Evolutionary conservation across 2,329 filamentous ascomycete species (phyloP), one percentile per base, ranked within the genome.

Genomic region (Trichophyton rubrum): DNA sequence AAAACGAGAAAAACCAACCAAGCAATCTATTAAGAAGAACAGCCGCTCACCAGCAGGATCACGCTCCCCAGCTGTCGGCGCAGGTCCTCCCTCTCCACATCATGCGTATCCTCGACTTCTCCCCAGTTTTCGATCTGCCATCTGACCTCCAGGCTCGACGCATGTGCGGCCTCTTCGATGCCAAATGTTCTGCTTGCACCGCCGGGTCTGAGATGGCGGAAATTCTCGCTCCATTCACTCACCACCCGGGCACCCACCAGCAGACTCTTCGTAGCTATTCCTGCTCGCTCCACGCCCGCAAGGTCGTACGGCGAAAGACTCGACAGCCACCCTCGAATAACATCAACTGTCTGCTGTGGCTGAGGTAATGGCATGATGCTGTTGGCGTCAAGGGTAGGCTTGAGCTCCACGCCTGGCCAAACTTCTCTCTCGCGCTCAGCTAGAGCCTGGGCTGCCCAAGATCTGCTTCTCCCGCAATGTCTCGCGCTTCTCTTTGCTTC

Each of bases 81-180:
- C 65, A 97, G 67, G 73, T 99, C 93, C 74, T 95, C 92, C 73
- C 86, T 88, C 68, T 95, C 88, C 0, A 99, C 93, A 78, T 99
- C 93, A 75, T 99, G 93, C 30, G 91, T 96, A 74, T 99, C 91
- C 73, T 99, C 93, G 0, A 99, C 93, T 78, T 96, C 91, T 7
- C 93, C 93, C 92, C 93, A 97, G 74, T 88, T 85, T 30, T 82
- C 78, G 0, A 86, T 95, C 80, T 99, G 93, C 86, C 90, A 96
- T 64, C 84, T 80, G 15, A 96, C 89, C 77, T 99, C 93, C 47
- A 95, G 72, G 67, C 83, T 96, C 4, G 87, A 85, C 13, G 87
- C 86, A 68, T 81, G 79, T 0, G 89, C 85, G 0, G 91, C 92
- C 71, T 95, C 85, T 68, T 95, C 88, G 11, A 95, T 85, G 0